Base-by-base conservation (phyloP, 331 rosid species). In the Erythrophleum ivorense region DNA sequence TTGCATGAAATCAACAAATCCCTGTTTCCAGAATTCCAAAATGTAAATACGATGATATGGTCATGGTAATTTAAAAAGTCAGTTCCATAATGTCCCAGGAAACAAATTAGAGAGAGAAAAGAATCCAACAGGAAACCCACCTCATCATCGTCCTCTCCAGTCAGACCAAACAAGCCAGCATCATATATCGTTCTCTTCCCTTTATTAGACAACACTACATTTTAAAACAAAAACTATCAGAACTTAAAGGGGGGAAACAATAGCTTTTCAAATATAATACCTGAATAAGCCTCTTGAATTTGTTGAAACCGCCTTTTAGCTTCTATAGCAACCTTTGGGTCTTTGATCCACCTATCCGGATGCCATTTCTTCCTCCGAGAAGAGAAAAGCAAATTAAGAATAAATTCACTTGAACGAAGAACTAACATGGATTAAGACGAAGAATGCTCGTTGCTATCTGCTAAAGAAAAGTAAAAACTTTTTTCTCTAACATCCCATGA, bases 1-100 rank as follows among this genome's bases (percentile, higher is more conserved):
- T 81, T 84, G 90, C 87, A 87, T 84, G 81, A 87, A 87, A 70
- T 87, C 86, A 53, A 85, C 78, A 45, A 86, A 80, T n/a, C 85
- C 87, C 90, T 86, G 77, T 55, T 53, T 46, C 49, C 46, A 75
- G 9, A 66, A 29, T 69, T 52, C 76, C 73, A 24, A 43, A 41
- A 75, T 57, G 40, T 64, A 11, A 80, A 21, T 41, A 8, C 10
- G 19, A 24, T 43, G 53, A 21, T 50, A 31, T 12, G 68, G 14
- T 18, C 24, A 18, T 29, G 41, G 41, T 43, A 43, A 5, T 43
- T 7, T 43, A 7, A 43, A 43, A 43, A 5, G 46, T 43, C 9
- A 5, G 7, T 43, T 7, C 31, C 12, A 6, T 41, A 18, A 14
- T 19, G 7, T 63, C 3, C 3, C 13, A 0, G 2, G n/a, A 62